Percentiles rank a stretch among this genome's conserved stretches.
phyloP scores from a whole-genome alignment of 1,284 basidiomycete genomes.

The Heliocybe sulcata region DNA sequence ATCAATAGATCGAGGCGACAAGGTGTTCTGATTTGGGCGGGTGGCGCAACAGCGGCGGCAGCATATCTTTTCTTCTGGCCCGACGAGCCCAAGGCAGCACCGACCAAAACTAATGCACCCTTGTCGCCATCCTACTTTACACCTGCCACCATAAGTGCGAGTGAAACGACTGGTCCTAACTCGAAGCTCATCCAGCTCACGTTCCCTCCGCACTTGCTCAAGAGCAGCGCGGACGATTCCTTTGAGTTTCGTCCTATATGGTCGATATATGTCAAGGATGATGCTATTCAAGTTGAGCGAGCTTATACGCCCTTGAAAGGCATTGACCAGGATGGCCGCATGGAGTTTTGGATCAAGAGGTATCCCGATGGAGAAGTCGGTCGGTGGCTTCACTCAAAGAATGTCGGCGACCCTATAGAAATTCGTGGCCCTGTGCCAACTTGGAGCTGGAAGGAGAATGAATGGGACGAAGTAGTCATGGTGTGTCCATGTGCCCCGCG shows the following conservation, averaged over 20 bases:
- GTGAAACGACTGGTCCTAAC: slow-evolving; percentile 39
- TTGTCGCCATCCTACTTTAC: slow-evolving; percentile 60
- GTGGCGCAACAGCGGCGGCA: neutral
- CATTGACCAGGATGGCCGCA: slow-evolving; percentile 51
- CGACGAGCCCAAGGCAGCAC: slow-evolving; percentile 4
- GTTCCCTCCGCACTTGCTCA: slow-evolving; percentile 39
- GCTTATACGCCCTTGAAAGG: slow-evolving; percentile 78
- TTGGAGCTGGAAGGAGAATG: slow-evolving; percentile 54
- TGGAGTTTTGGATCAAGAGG: slow-evolving; percentile 72
- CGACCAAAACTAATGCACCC: slow-evolving; percentile 23
- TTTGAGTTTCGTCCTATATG: slow-evolving; percentile 43
- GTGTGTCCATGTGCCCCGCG: slow-evolving; percentile 29
- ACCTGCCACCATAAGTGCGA: slow-evolving; percentile 48
- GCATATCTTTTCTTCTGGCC: slow-evolving; percentile 1
- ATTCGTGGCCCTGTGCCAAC: slow-evolving; percentile 74
- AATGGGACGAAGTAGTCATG: slow-evolving; percentile 77
- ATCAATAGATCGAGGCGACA: neutral
- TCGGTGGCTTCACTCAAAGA: slow-evolving; percentile 71
- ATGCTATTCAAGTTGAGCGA: slow-evolving; percentile 84
- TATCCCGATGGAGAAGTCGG: slow-evolving; percentile 78
- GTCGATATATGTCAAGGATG: slow-evolving; percentile 78
- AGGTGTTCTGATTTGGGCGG: neutral
- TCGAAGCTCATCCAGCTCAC: slow-evolving; percentile 58
- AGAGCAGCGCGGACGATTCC: slow-evolving; percentile 13
- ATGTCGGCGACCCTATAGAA: slow-evolving; percentile 59